These are phyloP conservation scores for Colletotrichum siamense DNA, from an alignment of 2,329 filamentous ascomycete genomes.

Conservation along the genomic window DNA sequence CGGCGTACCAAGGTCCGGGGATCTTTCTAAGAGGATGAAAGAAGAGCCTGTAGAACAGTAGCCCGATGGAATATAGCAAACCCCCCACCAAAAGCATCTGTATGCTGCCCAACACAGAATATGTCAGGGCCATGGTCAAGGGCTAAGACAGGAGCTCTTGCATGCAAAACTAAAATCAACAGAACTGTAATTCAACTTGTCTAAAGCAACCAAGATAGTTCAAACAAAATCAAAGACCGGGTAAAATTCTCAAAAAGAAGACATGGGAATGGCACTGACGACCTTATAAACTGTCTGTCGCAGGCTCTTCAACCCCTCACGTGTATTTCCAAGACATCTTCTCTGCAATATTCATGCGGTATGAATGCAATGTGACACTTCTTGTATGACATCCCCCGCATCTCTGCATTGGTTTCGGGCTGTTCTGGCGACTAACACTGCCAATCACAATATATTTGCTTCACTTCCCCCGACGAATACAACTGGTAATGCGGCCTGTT, in stretches of 20 bases:
- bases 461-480: not conserved
- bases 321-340: not conserved
- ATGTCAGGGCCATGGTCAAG: not conserved
- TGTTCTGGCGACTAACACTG: not conserved
- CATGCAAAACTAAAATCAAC: not conserved
- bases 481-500: not conserved
- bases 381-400: not conserved
- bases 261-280: not conserved
- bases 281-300: not conserved
- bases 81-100: not conserved
- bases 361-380: not conserved
- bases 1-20: slow-evolving; percentile 32
- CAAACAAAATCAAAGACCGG: not conserved
- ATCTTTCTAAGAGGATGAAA: slow-evolving; percentile 33
- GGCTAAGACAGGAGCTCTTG: not conserved
- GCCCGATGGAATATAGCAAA: not conserved
- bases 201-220: not conserved
- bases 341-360: not conserved
- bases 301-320: not conserved
- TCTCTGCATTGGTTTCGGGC: not conserved
- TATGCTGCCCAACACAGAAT: not conserved
- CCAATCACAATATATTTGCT: not conserved
- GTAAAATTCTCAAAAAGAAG: not conserved
- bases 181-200: not conserved
- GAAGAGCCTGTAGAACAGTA: slow-evolving; percentile 27